Conservation (phyloP, 2,329 filamentous ascomycete genomes). For the Arthrobotrys iridis region DNA sequence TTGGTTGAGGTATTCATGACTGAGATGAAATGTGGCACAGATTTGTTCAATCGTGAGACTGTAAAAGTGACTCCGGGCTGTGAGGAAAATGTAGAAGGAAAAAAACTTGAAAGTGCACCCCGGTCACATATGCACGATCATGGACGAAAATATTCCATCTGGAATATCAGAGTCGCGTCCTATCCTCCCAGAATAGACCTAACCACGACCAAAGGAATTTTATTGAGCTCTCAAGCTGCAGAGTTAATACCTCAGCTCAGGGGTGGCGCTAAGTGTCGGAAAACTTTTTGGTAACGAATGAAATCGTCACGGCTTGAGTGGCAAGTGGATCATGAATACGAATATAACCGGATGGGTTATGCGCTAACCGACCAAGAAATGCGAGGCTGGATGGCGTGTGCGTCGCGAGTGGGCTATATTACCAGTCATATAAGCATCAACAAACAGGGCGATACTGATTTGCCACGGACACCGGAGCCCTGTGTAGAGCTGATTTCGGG, state of each 20-base stretch:
- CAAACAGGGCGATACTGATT: background rate
- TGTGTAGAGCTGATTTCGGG: background rate
- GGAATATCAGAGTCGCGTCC: background rate
- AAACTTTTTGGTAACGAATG: slow-evolving; percentile 53
- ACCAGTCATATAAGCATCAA: background rate
- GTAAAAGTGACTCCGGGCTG: background rate
- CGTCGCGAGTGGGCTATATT: slow-evolving; percentile 9
- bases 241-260: slow-evolving; percentile 23
- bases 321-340: slow-evolving; percentile 15
- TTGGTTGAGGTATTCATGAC: background rate
- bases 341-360: slow-evolving; percentile 33
- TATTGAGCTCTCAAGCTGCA: slow-evolving; percentile 21
- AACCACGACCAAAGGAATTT: slow-evolving; percentile 13
- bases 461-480: background rate
- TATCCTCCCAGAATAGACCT: slow-evolving; percentile 13
- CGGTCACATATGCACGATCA: background rate
- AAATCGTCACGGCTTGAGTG: slow-evolving; percentile 19
- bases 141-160: slow-evolving; percentile 2
- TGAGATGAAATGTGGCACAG: background rate
- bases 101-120: background rate
- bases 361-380: slow-evolving; percentile 27
- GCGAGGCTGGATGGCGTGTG: slow-evolving; percentile 21
- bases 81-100: slow-evolving; percentile 9
- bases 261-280: slow-evolving; percentile 49
- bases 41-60: background rate